phyloP scores from a whole-genome alignment of 345 rosid genomes.

The Crucihimalaya himalaica region DNA sequence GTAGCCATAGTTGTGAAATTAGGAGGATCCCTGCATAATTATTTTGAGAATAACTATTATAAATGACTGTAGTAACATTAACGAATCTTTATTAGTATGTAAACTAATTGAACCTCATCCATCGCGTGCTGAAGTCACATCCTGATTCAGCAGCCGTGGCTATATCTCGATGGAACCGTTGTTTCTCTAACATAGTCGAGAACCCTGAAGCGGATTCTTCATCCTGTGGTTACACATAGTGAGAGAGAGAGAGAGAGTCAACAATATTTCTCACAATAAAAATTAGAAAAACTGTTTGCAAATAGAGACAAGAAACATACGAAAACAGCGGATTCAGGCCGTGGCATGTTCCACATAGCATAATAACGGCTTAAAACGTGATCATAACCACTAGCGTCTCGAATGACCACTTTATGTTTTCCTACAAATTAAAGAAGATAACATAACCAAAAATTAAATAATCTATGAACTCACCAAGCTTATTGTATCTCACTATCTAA shows the following conservation, averaged over 20 bases:
- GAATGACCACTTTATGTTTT: conserved; percentile 59
- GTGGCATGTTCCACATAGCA: conserved; percentile 88
- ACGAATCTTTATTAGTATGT: neutral
- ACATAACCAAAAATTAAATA: neutral
- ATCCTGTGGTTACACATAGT: conserved; percentile 51
- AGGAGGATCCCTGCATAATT: conserved; percentile 52
- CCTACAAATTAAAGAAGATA: conserved; percentile 47
- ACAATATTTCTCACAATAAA: neutral
- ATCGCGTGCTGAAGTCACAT: conserved; percentile 87
- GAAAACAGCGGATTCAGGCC: conserved; percentile 71
- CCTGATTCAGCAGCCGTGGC: conserved; percentile 96
- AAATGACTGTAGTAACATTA: neutral
- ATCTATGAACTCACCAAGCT: neutral
- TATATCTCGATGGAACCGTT: conserved; percentile 62
- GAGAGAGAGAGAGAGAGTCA: neutral
- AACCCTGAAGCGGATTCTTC: conserved; percentile 59
- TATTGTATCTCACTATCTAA: neutral
- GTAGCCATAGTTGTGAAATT: conserved; percentile 64
- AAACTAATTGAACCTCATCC: conserved; percentile 69
- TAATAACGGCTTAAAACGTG: conserved; percentile 74
- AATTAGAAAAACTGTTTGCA: neutral
- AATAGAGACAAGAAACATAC: conserved; percentile 47
- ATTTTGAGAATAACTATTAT: neutral
- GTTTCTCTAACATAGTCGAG: conserved; percentile 50
- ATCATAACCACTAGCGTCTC: conserved; percentile 48